A percentile compares a stretch with the other conserved stretches of the same genome.
These are phyloP conservation scores for Aspergillus uvarum DNA, from an alignment of 2,329 filamentous ascomycete genomes.

Conservation along the genomic window DNA sequence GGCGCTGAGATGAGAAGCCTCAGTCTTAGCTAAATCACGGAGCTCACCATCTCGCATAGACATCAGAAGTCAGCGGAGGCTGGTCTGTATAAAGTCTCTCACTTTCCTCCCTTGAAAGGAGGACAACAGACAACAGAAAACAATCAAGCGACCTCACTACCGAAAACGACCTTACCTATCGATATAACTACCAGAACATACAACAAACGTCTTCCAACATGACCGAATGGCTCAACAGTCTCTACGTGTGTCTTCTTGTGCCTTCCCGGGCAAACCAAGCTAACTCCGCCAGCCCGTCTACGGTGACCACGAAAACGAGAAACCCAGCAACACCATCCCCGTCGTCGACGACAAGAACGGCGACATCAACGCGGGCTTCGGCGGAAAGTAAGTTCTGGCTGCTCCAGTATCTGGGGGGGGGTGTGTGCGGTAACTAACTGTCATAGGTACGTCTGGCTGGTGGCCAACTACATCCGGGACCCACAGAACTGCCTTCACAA, in stretches of 20 bases:
- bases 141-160: not conserved
- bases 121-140: too few species aligned
- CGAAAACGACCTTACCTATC: not conserved
- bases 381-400: not conserved
- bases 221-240: not conserved
- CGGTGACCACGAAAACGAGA: not conserved
- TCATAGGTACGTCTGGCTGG: not conserved
- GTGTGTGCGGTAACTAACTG: not conserved
- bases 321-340: not conserved
- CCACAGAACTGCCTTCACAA: not conserved
- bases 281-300: not conserved
- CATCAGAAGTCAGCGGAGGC: too few species aligned
- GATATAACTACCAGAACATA: too few species aligned
- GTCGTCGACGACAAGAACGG: not conserved
- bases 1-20: too few species aligned
- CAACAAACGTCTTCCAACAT: not conserved
- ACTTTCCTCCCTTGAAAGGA: too few species aligned
- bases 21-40: too few species aligned
- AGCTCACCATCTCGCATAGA: too few species aligned
- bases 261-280: not conserved
- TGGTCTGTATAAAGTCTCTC: too few species aligned
- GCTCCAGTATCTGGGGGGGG: not conserved
- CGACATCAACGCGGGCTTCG: not conserved
- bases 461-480: not conserved
- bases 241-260: not conserved